These are phyloP conservation scores for Onygenales sp. DNA, from an alignment of 2,329 filamentous ascomycete genomes.

Conservation along the genomic window DNA sequence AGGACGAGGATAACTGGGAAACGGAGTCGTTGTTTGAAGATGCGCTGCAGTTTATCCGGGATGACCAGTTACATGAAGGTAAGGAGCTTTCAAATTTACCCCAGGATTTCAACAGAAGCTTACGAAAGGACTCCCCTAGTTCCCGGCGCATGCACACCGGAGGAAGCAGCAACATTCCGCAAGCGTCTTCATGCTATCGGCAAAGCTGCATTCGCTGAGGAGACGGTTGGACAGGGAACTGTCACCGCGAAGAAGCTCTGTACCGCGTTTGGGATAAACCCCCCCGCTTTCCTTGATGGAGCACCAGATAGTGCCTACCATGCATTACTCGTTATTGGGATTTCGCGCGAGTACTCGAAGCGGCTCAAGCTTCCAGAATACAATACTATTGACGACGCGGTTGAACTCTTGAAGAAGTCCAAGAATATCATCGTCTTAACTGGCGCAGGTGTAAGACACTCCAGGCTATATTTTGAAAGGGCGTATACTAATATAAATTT, in stretches of 20 bases:
- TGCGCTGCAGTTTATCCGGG: constrained; percentile 48
- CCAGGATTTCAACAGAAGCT: neutral
- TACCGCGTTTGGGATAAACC: constrained; percentile 71
- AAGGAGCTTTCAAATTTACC: constrained; percentile 1
- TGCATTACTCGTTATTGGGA: constrained; percentile 62
- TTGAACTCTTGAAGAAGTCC: constrained; percentile 60
- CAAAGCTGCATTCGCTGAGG: constrained; percentile 65
- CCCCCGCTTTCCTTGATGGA: constrained; percentile 64
- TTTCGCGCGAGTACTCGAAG: constrained; percentile 71
- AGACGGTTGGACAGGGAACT: constrained; percentile 57
- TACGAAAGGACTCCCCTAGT: constrained; percentile 16
- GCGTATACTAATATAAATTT: constrained; percentile 4
- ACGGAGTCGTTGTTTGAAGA: constrained; percentile 51
- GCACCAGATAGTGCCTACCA: constrained; percentile 66
- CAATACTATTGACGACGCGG: constrained; percentile 83
- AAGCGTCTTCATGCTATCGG: constrained; percentile 65
- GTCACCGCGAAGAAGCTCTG: constrained; percentile 75
- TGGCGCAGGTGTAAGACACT: constrained; percentile 59
- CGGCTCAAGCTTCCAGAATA: constrained; percentile 68
- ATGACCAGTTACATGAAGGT: constrained; percentile 40
- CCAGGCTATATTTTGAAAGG: neutral
- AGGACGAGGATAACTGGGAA: constrained; percentile 11
- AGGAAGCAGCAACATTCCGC: constrained; percentile 60
- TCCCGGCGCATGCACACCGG: constrained; percentile 52
- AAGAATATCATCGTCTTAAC: constrained; percentile 89